Percentiles rank a stretch among this genome's conserved stretches.
phyloP scores from a whole-genome alignment of 139 green algal genomes.

The Coelastrella sp. region DNA sequence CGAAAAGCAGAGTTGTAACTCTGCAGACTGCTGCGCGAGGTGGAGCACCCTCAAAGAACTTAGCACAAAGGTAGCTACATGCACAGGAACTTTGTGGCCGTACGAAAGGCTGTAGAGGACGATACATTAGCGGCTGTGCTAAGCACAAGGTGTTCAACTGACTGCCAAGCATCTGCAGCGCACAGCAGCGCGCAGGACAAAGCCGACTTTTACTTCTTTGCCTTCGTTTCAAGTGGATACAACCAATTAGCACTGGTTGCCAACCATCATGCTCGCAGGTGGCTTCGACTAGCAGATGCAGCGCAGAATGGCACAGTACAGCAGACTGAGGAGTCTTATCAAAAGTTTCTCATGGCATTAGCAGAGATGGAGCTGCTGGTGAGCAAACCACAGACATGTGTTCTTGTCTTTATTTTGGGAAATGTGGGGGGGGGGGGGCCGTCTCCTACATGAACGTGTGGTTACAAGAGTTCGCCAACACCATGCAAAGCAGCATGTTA shows the following conservation, averaged over 20 bases:
- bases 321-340: constrained; percentile 15
- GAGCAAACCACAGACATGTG: neutral
- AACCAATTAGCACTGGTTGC: neutral
- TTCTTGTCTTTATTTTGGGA: no score
- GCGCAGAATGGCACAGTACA: constrained; percentile 1
- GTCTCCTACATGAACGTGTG: no score
- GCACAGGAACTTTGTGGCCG: neutral
- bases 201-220: neutral
- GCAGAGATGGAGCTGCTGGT: constrained; percentile 35
- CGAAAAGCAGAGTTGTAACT: constrained; percentile 22
- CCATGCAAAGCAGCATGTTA: no score
- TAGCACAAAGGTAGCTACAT: neutral
- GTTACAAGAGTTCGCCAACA: no score
- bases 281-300: constrained; percentile 9
- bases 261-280: neutral
- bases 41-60: constrained; percentile 16
- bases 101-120: no score
- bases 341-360: neutral
- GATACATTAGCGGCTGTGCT: no score
- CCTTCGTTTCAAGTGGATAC: neutral
- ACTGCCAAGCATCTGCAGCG: no score
- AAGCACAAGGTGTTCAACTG: no score
- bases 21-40: neutral
- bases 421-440: no score
- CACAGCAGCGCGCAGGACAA: no score